Evolutionary conservation across 2,329 filamentous ascomycete genomes (phyloP), one percentile per base, ranked within the genome.

Genomic region (Rhynchosporium secalis): DNA sequence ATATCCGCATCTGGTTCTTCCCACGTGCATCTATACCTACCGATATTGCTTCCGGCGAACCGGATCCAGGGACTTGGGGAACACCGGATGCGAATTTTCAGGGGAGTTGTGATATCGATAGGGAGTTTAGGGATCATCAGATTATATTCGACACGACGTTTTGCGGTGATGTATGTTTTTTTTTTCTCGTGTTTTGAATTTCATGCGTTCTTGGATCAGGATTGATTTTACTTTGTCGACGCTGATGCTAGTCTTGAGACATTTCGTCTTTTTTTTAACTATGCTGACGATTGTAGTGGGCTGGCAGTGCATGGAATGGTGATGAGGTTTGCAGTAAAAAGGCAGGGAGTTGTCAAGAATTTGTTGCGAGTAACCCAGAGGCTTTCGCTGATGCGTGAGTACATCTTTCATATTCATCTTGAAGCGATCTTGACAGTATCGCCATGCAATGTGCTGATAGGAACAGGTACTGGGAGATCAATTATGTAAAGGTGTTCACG

Each of bases 1-100:
- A 81, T 65, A 90, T 96, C 73, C 85, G 81, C 58, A 79, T 95
- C 66, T 96, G 87, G 85, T 89, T 89, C 77, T 96, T 93, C 75
- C 78, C 86, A 1, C 84, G 88, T 20, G 76, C 75, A 38, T 72
- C 75, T 7, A 83, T 92, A 46, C 91, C 92, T 0, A 70, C 73
- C 0, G 86, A 95, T 70, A 86, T 93, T 54, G 73, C 76, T 6
- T 74, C 75, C 20, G 62, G 65, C 29, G 78, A 70, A 6, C 91
- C 90, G 0, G 77, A 88, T 49, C 90, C 91, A 0, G 73, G 75
- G 0, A 74, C 69, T 7, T 96, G 91, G 91, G 87, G 86, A 0
- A 77, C 78, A 2, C 90, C 92, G 0, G 75, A 84, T 7, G 90
- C 88, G 0, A 76, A 83, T 15, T 95, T 94, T 70, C 70, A 76